phyloP scores from a whole-genome alignment of 2,329 filamentous ascomycete genomes.

The Diaporthe vaccinii region DNA sequence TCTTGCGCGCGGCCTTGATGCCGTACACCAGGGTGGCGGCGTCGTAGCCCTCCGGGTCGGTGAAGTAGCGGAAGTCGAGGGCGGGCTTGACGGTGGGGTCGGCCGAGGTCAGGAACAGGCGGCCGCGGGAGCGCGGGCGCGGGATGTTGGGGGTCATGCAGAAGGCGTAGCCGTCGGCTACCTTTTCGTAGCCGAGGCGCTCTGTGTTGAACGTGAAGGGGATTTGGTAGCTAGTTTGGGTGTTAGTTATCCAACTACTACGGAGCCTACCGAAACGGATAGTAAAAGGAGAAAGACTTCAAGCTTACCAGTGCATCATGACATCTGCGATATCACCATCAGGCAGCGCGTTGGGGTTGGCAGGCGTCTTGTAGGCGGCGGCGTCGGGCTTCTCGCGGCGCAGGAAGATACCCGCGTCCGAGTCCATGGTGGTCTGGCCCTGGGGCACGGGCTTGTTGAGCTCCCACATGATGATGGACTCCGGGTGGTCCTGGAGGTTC shows the following conservation, averaged over 20 bases:
- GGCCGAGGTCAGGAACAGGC: constrained; percentile 81
- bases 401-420: constrained; percentile 89
- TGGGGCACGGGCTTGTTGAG: constrained; percentile 81
- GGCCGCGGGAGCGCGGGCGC: constrained; percentile 82
- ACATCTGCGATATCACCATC: constrained; percentile 86
- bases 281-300: too few species aligned
- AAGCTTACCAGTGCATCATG: constrained; percentile 74
- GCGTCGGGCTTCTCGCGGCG: constrained; percentile 82
- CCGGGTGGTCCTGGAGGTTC: constrained; percentile 73
- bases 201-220: constrained; percentile 90
- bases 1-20: constrained; percentile 81
- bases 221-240: constrained; percentile 81
- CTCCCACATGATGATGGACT: constrained; percentile 78
- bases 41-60: constrained; percentile 87
- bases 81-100: constrained; percentile 85
- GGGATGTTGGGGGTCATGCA: constrained; percentile 96
- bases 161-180: constrained; percentile 82
- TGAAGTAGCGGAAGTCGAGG: constrained; percentile 91
- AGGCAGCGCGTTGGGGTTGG: constrained; percentile 62
- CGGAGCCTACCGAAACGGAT: not conserved
- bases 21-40: constrained; percentile 84
- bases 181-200: constrained; percentile 77
- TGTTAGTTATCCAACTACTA: not conserved
- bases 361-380: constrained; percentile 63
- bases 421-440: constrained; percentile 92